Conservation (phyloP, 768 basidiomycete species). For the Boletus eberwhitei region DNA sequence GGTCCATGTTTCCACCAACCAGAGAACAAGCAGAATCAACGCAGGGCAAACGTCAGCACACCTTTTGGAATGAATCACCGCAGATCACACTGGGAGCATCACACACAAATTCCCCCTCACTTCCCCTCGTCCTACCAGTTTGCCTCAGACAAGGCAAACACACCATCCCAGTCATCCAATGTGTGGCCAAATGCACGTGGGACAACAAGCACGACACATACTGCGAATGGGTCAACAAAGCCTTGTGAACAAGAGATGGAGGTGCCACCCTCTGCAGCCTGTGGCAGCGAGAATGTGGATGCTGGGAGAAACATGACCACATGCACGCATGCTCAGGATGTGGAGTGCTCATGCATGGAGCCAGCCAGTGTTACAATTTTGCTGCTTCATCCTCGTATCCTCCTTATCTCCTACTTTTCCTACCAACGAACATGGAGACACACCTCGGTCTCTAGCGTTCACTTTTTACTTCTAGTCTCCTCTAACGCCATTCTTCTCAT, state of each 20-base stretch:
- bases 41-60: background rate
- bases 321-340: background rate
- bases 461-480: too few species aligned
- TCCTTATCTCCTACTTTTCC: too few species aligned
- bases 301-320: background rate
- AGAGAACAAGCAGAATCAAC: background rate
- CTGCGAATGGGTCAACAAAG: background rate
- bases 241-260: background rate
- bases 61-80: background rate
- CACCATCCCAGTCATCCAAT: background rate
- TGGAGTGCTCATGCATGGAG: background rate
- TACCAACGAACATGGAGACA: too few species aligned
- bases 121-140: background rate
- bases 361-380: background rate
- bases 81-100: too few species aligned
- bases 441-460: too few species aligned
- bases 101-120: too few species aligned
- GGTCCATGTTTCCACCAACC: background rate
- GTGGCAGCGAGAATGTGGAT: background rate
- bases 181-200: background rate
- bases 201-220: background rate
- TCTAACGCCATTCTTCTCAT: too few species aligned
- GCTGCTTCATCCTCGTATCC: too few species aligned
- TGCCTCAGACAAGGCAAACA: background rate
- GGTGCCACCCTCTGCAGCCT: background rate